phyloP scores from a whole-genome alignment of 768 basidiomycete genomes.

The Leccinum longicurvipes region DNA sequence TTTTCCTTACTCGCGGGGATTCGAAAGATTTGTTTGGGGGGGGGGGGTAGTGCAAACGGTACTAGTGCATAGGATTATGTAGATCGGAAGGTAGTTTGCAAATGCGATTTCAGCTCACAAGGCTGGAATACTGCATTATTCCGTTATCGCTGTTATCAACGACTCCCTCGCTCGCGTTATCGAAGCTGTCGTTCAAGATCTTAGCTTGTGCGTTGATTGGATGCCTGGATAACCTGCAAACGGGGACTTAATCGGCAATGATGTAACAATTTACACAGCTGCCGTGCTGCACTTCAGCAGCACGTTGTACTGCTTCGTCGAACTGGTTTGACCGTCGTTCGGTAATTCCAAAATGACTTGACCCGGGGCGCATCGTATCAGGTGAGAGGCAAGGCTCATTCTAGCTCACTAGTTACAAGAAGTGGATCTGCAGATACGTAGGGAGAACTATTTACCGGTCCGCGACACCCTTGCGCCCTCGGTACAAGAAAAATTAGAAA shows the following conservation, averaged over 20 bases:
- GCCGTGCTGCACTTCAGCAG: neutral
- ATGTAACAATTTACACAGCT: neutral
- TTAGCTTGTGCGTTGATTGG: neutral
- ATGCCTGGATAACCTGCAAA: neutral
- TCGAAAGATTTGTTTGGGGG: neutral
- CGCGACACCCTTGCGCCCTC: neutral
- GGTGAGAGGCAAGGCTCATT: neutral
- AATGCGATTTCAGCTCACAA: neutral
- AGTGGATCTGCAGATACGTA: neutral
- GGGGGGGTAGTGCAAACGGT: neutral
- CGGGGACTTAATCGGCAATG: neutral
- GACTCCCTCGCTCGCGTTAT: too few species aligned
- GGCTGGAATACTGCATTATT: too few species aligned
- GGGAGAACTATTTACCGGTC: neutral
- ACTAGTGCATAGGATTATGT: neutral
- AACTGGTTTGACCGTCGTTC: neutral
- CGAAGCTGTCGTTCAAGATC: neutral
- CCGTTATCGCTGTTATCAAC: too few species aligned
- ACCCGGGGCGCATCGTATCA: neutral
- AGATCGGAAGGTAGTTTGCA: neutral
- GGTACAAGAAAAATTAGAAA: neutral
- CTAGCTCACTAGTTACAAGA: neutral
- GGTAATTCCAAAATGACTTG: neutral
- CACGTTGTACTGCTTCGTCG: neutral
- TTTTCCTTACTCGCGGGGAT: neutral